Conservation (phyloP, 176 grass and related monocot species). For the Luzula sylvatica region DNA sequence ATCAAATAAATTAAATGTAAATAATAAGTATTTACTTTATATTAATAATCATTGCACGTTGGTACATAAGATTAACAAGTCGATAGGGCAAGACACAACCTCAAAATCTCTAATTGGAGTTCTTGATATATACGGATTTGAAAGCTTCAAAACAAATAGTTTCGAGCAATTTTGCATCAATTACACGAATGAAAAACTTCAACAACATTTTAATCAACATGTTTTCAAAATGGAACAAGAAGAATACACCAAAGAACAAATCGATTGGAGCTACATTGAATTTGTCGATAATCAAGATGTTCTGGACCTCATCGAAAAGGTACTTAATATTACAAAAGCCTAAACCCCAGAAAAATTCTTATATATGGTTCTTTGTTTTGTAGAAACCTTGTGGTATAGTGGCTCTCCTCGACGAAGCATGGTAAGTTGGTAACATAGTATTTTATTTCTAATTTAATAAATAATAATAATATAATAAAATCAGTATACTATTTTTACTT, state of each 20-base stretch:
- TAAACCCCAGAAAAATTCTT: constrained; percentile 1
- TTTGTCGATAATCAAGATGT: constrained; percentile 99
- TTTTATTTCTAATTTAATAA: too few relatives aligned
- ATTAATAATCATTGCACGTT: constrained; percentile 49
- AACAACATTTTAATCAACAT: constrained; percentile 99
- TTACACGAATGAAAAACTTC: constrained; percentile 97
- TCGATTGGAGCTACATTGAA: constrained; percentile 99
- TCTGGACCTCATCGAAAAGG: constrained; percentile 98
- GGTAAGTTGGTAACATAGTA: constrained; percentile 44
- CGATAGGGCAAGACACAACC: constrained; percentile 84
- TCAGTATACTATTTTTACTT: constrained; percentile 11
- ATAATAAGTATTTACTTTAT: constrained; percentile 19
- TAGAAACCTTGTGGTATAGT: constrained; percentile 99
- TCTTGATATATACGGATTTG: constrained; percentile 98
- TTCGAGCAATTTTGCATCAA: constrained; percentile 99
- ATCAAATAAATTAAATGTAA: neutral
- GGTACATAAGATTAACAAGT: constrained; percentile 96
- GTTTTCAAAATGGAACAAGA: constrained; percentile 99
- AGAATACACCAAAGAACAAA: constrained; percentile 99
- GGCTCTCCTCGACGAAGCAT: constrained; percentile 98
- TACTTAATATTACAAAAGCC: constrained; percentile 22
- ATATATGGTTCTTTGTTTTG: constrained; percentile 18
- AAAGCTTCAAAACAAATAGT: constrained; percentile 97
- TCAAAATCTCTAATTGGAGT: constrained; percentile 96
- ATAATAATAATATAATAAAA: constrained; percentile 18